Evolutionary conservation across 352 stramenopile genomes (phyloP).

Genomic region (Globisporangium echinulatum): DNA sequence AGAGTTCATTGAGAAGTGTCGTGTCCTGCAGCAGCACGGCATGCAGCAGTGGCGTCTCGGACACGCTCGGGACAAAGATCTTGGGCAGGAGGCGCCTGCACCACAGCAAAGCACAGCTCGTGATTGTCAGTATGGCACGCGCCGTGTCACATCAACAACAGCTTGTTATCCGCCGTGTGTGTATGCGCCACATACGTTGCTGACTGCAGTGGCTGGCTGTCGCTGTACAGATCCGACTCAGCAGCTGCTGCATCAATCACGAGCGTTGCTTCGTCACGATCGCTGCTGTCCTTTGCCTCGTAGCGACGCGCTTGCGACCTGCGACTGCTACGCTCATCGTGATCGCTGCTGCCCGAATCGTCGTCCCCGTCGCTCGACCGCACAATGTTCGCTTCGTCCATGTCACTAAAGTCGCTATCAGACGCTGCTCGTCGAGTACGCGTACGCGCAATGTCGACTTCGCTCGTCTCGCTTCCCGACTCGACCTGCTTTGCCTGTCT

Average conservation of each 20-base stretch:
- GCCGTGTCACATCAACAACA: too few species aligned
- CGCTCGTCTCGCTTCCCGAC: background rate
- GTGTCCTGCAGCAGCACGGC: slow-evolving; percentile 23
- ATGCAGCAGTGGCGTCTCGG: slow-evolving; percentile 39
- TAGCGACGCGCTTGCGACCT: too few species aligned
- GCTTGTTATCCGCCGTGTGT: too few species aligned
- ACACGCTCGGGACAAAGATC: slow-evolving; percentile 32
- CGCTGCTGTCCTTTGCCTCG: background rate
- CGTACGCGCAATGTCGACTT: background rate
- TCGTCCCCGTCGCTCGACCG: slow-evolving; percentile 3
- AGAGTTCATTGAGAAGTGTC: slow-evolving; percentile 14
- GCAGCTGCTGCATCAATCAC: background rate
- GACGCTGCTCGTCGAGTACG: background rate
- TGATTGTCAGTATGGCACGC: background rate
- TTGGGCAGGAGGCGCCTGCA: slow-evolving; percentile 2
- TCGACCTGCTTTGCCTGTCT: too few species aligned
- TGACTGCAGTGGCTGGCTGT: background rate
- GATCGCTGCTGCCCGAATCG: background rate
- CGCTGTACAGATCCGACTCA: slow-evolving; percentile 7
- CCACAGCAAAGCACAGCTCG: too few species aligned
- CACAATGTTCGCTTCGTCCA: slow-evolving; percentile 3
- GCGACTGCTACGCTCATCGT: background rate
- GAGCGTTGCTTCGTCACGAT: background rate
- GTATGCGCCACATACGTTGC: too few species aligned
- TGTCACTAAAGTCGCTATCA: slow-evolving; percentile 3